phyloP scores from a whole-genome alignment of 1,284 basidiomycete species.

The Neonothopanus nambi region DNA sequence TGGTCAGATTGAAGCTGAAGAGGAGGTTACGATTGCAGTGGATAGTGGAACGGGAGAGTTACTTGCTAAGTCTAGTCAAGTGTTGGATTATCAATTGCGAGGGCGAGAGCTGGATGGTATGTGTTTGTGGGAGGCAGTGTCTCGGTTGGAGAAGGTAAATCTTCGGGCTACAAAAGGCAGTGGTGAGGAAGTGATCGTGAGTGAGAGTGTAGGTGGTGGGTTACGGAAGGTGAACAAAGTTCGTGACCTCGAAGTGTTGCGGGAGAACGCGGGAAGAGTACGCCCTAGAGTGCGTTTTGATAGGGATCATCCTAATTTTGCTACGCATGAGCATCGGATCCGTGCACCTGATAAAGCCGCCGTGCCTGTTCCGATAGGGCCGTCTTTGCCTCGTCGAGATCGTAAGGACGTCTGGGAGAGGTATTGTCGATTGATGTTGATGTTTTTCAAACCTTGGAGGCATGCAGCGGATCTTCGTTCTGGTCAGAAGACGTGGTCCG shows the following conservation, averaged over 20 bases:
- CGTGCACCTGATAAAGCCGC: background rate
- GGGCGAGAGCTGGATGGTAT: constrained; percentile 15
- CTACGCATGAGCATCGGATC: constrained; percentile 16
- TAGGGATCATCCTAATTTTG: constrained; percentile 16
- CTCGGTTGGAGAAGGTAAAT: constrained; percentile 24
- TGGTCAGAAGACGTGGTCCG: constrained; percentile 20
- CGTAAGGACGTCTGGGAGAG: background rate
- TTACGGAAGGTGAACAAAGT: too few relatives aligned
- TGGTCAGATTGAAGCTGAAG: too few relatives aligned
- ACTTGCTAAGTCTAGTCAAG: constrained; percentile 9
- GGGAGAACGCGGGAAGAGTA: too few relatives aligned
- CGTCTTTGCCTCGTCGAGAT: constrained; percentile 27
- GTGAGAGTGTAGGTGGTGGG: too few relatives aligned
- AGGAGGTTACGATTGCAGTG: constrained; percentile 4
- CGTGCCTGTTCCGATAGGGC: constrained; percentile 30
- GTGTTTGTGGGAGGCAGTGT: constrained; percentile 33
- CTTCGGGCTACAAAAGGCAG: constrained; percentile 5
- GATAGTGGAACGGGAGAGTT: constrained; percentile 13
- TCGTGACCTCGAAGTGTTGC: background rate
- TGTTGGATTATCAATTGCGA: constrained; percentile 21
- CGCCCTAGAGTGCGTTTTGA: background rate
- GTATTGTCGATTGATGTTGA: constrained; percentile 12
- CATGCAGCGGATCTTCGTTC: constrained; percentile 23
- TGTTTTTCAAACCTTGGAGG: constrained; percentile 22
- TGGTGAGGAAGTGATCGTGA: background rate